phyloP scores from a whole-genome alignment of 495 filamentous ascomycete species.

The Penicillium ochrochloron region DNA sequence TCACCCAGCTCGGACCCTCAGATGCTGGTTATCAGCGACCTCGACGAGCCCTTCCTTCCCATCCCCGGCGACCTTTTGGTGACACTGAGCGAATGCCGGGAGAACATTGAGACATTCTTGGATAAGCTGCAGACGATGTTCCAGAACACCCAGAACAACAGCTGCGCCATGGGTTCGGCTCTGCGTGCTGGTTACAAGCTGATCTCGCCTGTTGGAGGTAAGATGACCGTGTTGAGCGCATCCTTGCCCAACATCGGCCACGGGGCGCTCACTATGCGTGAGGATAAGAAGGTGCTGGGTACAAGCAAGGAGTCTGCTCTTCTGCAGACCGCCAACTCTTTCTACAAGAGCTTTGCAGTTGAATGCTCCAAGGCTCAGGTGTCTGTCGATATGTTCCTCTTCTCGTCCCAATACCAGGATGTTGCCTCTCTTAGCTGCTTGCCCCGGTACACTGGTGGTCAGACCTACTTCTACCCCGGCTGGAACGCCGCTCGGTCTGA shows the following conservation, averaged over 20 bases:
- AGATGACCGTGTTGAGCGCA: conserved; percentile 87
- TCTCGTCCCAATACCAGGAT: conserved; percentile 96
- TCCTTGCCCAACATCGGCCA: conserved; percentile 89
- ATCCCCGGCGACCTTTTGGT: conserved; percentile 93
- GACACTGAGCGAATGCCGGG: conserved; percentile 83
- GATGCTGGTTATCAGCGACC: conserved; percentile 94
- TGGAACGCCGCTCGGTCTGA: conserved; percentile 94
- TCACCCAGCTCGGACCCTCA: conserved; percentile 79
- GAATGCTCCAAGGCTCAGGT: conserved; percentile 99
- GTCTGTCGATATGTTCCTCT: conserved; percentile 99
- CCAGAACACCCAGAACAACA: conserved; percentile 83
- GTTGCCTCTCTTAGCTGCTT: conserved; percentile 94
- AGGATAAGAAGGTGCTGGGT: conserved; percentile 95
- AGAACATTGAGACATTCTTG: conserved; percentile 89
- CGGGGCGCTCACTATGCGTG: conserved; percentile 89
- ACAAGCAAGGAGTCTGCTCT: conserved; percentile 88
- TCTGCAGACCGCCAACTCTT: conserved; percentile 88
- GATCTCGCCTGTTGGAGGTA: conserved; percentile 90
- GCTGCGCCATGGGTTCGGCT: conserved; percentile 91
- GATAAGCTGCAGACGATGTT: conserved; percentile 95
- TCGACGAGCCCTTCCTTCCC: conserved; percentile 96
- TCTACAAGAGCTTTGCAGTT: conserved; percentile 99
- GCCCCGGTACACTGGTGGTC: conserved; percentile 93
- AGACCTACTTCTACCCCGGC: conserved; percentile 98
- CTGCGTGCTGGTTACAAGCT: conserved; percentile 92